Base-by-base conservation (phyloP, 331 rosid genomes). In the Quercus tomentella region DNA sequence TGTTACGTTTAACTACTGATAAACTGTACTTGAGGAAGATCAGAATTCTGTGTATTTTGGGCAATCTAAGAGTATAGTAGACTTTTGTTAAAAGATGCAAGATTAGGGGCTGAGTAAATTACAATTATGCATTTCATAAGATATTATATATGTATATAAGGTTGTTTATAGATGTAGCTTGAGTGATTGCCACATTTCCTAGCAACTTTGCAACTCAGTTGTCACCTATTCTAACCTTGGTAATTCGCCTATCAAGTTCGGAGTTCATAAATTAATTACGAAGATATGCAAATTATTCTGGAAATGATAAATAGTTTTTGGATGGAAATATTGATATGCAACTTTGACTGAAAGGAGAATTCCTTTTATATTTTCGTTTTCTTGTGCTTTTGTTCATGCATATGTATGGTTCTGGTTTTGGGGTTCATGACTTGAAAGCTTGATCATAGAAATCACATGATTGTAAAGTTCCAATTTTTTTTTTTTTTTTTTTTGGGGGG, bases 21-120 rank as follows among this genome's bases (percentile, higher is more conserved):
- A 45, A 31, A 28, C 2, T 10, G 8, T 49, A 18, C 12, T 9
- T 1, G 75, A 65, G 77, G 54, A 82, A 76, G 41, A 79, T 73
- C 72, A 66, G 25, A 54, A 60, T 70, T 73, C 5, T 51, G 58
- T 76, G 33, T 77, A 25, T 71, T 68, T 75, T 75, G 41, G 22
- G 79, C 26, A 6, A 5, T 72, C 43, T 43, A 58, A 57, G 31
- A 71, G 77, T 73, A 22, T 66, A 8, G 9, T 43, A 54, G 56
- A 11, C 23, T 73, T 51, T 73, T 75, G 8, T 43, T 76, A 25
- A 22, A 58, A 21, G 22, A 9, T 22, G 15, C 65, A 22, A 58
- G 21, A 21, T 45, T 58, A 22, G 65, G 23, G 65, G 65, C 30
- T 4, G 28, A 58, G 16, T 58, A 58, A 45, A 7, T 35, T 35